phyloP scores from a whole-genome alignment of 495 filamentous ascomycete species.

The Delitschia confertaspora region DNA sequence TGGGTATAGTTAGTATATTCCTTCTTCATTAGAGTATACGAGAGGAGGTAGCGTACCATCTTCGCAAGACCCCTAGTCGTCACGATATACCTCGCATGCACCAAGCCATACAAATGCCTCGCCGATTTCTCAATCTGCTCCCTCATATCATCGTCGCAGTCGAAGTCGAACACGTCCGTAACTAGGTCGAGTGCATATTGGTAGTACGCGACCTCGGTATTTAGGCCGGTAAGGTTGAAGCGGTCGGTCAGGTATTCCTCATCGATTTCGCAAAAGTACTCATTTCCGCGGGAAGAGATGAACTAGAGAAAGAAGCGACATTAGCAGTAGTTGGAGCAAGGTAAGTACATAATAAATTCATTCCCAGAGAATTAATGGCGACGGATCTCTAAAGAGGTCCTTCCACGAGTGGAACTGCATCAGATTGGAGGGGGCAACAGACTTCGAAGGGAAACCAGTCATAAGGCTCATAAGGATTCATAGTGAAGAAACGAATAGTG shows the following conservation, averaged over 20 bases:
- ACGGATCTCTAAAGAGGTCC: no score
- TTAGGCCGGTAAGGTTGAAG: conserved; percentile 95
- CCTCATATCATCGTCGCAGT: conserved; percentile 95
- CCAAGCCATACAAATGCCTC: conserved; percentile 88
- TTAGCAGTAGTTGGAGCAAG: no score
- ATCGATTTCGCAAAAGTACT: conserved; percentile 99
- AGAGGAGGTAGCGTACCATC: conserved; percentile 57
- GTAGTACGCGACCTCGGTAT: conserved; percentile 96
- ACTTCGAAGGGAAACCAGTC: no score
- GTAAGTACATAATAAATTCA: no score
- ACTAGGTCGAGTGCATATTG: conserved; percentile 98
- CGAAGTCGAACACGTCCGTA: conserved; percentile 98
- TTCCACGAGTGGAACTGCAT: no score
- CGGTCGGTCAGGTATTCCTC: conserved; percentile 97
- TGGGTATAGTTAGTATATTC: conserved; percentile 32
- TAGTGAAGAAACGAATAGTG: no score
- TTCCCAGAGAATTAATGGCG: no score
- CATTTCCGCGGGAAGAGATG: conserved; percentile 92
- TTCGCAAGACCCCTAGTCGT: conserved; percentile 89
- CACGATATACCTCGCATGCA: conserved; percentile 95
- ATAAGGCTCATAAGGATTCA: no score
- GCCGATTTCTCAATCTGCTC: conserved; percentile 98
- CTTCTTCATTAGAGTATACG: background rate
- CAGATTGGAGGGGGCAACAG: no score
- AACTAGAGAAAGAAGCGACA: conserved; percentile 60